Evolutionary conservation across 2,329 filamentous ascomycete genomes (phyloP).

Genomic region (Alternaria brassicicola): DNA sequence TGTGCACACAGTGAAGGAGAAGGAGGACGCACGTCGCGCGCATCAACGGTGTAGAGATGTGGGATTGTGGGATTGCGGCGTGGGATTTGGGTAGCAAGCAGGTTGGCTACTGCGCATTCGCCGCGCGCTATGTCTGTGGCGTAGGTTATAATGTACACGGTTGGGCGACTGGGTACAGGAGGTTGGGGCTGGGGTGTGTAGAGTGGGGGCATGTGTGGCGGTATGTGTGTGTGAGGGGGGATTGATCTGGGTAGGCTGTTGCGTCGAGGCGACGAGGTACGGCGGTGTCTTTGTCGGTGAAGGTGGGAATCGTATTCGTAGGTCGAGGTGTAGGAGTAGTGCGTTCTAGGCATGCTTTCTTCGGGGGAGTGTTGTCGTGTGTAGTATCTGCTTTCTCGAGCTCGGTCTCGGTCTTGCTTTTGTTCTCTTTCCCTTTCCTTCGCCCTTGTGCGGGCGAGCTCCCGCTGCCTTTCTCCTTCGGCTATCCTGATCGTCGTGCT

Average conservation of each 20-base stretch:
- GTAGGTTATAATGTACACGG: conserved; percentile 36
- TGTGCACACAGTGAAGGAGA: conserved; percentile 15
- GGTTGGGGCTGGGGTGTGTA: background rate
- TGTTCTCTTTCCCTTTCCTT: background rate
- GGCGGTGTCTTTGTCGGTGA: background rate
- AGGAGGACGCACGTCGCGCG: conserved; percentile 20
- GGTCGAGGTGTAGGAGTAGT: background rate
- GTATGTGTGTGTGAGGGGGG: background rate
- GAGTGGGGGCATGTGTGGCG: background rate
- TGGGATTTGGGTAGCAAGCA: conserved; percentile 25
- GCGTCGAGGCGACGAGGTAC: background rate
- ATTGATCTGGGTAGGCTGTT: background rate
- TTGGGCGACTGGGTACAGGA: conserved; percentile 14
- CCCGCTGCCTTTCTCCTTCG: background rate
- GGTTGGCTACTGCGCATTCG: background rate
- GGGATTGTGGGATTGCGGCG: conserved; percentile 14
- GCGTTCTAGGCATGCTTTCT: background rate
- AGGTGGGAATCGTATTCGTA: background rate
- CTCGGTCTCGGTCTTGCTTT: background rate
- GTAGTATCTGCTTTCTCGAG: background rate
- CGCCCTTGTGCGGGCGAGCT: background rate
- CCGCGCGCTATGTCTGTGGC: conserved; percentile 11
- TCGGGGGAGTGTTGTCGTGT: background rate
- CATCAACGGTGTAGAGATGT: conserved; percentile 36
- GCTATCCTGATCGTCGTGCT: background rate